Percentiles rank a stretch among this genome's conserved stretches.
phyloP scores from a whole-genome alignment of 805 yeast species.

The Hanseniaspora mollemarum region DNA sequence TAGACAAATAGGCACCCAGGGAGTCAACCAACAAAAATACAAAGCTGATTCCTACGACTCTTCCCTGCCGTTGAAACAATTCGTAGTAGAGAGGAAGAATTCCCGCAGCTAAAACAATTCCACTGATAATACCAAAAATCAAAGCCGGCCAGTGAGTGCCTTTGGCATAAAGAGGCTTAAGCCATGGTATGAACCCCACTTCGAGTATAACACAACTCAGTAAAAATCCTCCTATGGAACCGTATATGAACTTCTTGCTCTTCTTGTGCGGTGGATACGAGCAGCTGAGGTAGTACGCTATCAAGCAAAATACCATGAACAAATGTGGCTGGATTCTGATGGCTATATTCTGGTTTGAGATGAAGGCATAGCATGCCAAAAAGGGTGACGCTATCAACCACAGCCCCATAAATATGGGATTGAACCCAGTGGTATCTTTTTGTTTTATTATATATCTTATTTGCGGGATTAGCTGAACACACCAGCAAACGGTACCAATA shows the following conservation, averaged over 20 bases:
- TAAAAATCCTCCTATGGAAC: conserved; percentile 22
- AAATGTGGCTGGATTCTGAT: conserved; percentile 79
- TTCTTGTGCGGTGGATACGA: conserved; percentile 59
- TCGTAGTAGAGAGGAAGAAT: conserved; percentile 84
- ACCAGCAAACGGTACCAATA: conserved; percentile 85
- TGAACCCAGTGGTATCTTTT: conserved; percentile 77
- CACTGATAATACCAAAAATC: conserved; percentile 70
- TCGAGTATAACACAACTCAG: conserved; percentile 47
- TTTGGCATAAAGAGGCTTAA: conserved; percentile 43
- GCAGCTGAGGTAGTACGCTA: conserved; percentile 59
- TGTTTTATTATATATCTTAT: conserved; percentile 59
- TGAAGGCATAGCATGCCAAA: conserved; percentile 71
- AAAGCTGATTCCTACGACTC: conserved; percentile 83
- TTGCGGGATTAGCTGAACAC: conserved; percentile 82
- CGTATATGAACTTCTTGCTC: conserved; percentile 22
- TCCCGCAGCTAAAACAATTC: conserved; percentile 63
- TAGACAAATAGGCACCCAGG: conserved; percentile 70
- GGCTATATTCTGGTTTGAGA: conserved; percentile 60
- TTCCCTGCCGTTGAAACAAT: conserved; percentile 62
- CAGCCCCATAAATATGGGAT: conserved; percentile 74
- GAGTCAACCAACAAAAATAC: conserved; percentile 65
- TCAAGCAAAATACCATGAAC: conserved; percentile 55
- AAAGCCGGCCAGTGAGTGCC: conserved; percentile 64
- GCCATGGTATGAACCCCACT: conserved; percentile 58
- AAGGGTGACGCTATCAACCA: conserved; percentile 78